These are phyloP conservation scores for Lipomyces kockii DNA, from an alignment of 805 yeast species.

Conservation along the genomic window DNA sequence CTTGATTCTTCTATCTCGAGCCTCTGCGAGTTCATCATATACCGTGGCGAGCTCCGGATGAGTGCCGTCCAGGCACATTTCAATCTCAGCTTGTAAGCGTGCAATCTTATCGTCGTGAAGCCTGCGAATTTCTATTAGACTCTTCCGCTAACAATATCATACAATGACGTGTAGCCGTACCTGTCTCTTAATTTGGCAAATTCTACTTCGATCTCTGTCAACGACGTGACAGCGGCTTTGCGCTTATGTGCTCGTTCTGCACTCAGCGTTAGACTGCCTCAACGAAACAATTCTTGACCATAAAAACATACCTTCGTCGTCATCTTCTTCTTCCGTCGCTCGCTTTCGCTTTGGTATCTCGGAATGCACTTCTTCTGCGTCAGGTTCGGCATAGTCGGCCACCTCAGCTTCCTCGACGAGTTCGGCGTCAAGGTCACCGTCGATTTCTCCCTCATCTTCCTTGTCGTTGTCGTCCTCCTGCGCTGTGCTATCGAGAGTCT, in stretches of 20 bases:
- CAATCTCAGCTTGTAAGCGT: conserved; percentile 78
- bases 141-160: neutral
- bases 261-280: neutral
- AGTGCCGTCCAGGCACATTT: conserved; percentile 83
- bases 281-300: neutral
- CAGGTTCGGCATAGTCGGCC: conserved; percentile 34
- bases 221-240: conserved; percentile 67
- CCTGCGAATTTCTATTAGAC: conserved; percentile 35
- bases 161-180: conserved; percentile 7
- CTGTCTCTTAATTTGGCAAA: conserved; percentile 85
- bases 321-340: conserved; percentile 19
- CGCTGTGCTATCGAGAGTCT: neutral
- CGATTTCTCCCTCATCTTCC: conserved; percentile 31
- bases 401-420: conserved; percentile 37
- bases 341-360: conserved; percentile 15
- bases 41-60: conserved; percentile 79
- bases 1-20: conserved; percentile 70
- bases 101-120: conserved; percentile 81
- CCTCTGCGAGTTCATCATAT: conserved; percentile 57
- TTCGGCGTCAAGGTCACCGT: conserved; percentile 31
- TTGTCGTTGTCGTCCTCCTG: conserved; percentile 38
- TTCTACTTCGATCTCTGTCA: conserved; percentile 79
- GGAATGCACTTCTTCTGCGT: conserved; percentile 33
- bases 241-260: conserved; percentile 51
- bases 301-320: conserved; percentile 31